Conservation (phyloP, 805 yeast genomes). For the Kodamaea hsintzibuensis region DNA sequence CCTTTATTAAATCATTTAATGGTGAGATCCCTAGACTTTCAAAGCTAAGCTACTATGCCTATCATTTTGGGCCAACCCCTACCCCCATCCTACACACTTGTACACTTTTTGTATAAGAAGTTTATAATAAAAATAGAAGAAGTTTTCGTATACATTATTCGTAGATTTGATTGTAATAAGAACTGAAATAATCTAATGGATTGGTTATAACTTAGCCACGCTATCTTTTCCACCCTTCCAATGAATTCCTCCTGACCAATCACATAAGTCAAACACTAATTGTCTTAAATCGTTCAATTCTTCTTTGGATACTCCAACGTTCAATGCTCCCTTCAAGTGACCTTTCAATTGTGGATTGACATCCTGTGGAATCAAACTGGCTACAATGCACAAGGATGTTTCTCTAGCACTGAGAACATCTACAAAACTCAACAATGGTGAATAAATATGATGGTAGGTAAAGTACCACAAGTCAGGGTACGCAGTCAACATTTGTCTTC, state of each 20-base stretch:
- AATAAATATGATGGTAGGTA: slow-evolving; percentile 71
- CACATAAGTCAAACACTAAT: slow-evolving; percentile 62
- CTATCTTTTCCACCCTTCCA: slow-evolving; percentile 54
- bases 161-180: neutral
- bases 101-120: neutral
- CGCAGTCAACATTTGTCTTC: slow-evolving; percentile 64
- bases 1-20: too few species aligned
- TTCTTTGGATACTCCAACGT: slow-evolving; percentile 68
- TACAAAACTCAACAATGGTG: slow-evolving; percentile 71
- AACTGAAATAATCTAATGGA: too few species aligned
- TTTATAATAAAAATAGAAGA: neutral
- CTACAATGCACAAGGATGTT: slow-evolving; percentile 74
- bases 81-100: too few species aligned
- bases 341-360: slow-evolving; percentile 93
- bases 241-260: slow-evolving; percentile 65
- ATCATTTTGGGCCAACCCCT: too few species aligned
- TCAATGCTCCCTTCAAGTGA: slow-evolving; percentile 82
- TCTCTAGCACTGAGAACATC: slow-evolving; percentile 64
- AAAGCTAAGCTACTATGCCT: too few species aligned
- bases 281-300: slow-evolving; percentile 61
- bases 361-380: slow-evolving; percentile 86
- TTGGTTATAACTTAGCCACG: slow-evolving; percentile 50
- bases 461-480: slow-evolving; percentile 86
- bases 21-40: neutral
- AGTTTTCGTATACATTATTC: neutral